Evolutionary conservation across 805 yeast genomes (phyloP).

Genomic region (Blastobotrys parvus): DNA sequence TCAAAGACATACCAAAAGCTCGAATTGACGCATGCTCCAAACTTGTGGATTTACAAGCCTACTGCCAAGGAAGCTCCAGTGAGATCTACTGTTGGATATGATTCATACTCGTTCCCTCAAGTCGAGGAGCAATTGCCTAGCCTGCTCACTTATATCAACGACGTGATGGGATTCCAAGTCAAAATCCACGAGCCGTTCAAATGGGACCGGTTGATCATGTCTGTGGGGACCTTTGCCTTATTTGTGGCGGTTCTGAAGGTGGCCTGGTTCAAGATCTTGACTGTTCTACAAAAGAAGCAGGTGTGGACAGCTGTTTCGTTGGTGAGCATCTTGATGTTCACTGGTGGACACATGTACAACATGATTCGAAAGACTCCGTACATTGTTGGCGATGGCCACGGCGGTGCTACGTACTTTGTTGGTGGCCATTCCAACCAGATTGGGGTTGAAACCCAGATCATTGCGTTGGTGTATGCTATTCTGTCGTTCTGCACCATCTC

Average conservation of each 20-base stretch:
- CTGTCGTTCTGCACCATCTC: conserved; percentile 53
- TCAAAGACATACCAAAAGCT: conserved; percentile 45
- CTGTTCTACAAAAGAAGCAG: conserved; percentile 41
- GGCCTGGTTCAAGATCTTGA: conserved; percentile 28
- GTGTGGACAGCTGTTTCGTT: conserved; percentile 69
- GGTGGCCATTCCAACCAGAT: conserved; percentile 68
- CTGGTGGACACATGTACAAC: conserved; percentile 90
- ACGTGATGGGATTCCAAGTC: conserved; percentile 21
- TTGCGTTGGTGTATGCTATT: conserved; percentile 64
- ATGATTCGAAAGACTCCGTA: conserved; percentile 64
- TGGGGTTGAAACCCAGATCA: conserved; percentile 83
- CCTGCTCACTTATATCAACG: conserved; percentile 12
- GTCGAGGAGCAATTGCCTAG: conserved; percentile 19
- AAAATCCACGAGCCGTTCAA: conserved; percentile 27
- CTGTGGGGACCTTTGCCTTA: conserved; percentile 12
- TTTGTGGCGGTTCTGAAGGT: conserved; percentile 8
- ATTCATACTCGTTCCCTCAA: conserved; percentile 23
- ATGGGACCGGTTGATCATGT: conserved; percentile 15
- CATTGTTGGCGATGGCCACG: conserved; percentile 35
- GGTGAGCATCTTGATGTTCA: conserved; percentile 60
- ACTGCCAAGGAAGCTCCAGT: conserved; percentile 15
- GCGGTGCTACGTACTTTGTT: conserved; percentile 43
- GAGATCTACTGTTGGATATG: conserved; percentile 9
- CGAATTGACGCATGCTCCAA: conserved; percentile 68
- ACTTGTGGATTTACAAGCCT: conserved; percentile 55